These are phyloP conservation scores for Pseudozyma sp. DNA, from an alignment of 1,284 basidiomycete species.

Conservation along the genomic window DNA sequence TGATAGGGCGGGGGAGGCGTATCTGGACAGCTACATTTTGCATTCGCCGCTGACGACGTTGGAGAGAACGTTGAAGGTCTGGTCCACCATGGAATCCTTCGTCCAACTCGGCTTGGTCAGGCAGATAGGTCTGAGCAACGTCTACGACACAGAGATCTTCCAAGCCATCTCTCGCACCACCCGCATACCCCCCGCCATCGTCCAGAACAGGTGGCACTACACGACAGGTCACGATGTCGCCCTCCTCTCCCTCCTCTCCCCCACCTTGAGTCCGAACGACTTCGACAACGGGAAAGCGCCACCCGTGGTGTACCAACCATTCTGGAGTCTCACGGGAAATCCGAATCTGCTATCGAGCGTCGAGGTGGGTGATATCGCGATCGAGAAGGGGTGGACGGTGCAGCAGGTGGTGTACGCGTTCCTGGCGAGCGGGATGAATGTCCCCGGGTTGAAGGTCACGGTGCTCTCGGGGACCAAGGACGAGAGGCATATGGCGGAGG, in stretches of 20 bases:
- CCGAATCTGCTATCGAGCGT: slow-evolving; percentile 43
- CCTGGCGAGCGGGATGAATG: slow-evolving; percentile 53
- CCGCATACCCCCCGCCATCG: slow-evolving; percentile 44
- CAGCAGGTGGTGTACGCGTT: slow-evolving; percentile 62
- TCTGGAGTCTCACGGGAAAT: slow-evolving; percentile 67
- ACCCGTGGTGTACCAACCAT: slow-evolving; percentile 61
- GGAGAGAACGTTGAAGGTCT: slow-evolving; percentile 59
- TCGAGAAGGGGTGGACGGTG: slow-evolving; percentile 42
- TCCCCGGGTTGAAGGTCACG: slow-evolving; percentile 49
- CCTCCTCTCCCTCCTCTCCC: slow-evolving; percentile 55
- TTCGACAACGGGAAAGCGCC: slow-evolving; percentile 10
- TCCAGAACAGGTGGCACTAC: slow-evolving; percentile 67
- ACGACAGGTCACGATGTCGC: slow-evolving; percentile 66
- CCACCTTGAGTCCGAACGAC: slow-evolving; percentile 60
- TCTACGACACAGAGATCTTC: slow-evolving; percentile 64
- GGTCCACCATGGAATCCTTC: slow-evolving; percentile 61
- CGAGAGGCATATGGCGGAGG: slow-evolving; percentile 60
- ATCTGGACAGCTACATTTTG: slow-evolving; percentile 62
- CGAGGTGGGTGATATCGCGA: slow-evolving; percentile 46
- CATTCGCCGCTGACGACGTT: slow-evolving; percentile 61
- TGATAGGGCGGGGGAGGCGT: slow-evolving; percentile 41
- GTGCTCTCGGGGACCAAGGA: slow-evolving; percentile 60
- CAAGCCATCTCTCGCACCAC: slow-evolving; percentile 43
- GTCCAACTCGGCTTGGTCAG: slow-evolving; percentile 57
- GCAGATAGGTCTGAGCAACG: slow-evolving; percentile 59